Percentiles rank a stretch among this genome's conserved stretches.
Evolutionary conservation across 306 rosid genomes (phyloP).

Genomic region (Cucumis melo): DNA sequence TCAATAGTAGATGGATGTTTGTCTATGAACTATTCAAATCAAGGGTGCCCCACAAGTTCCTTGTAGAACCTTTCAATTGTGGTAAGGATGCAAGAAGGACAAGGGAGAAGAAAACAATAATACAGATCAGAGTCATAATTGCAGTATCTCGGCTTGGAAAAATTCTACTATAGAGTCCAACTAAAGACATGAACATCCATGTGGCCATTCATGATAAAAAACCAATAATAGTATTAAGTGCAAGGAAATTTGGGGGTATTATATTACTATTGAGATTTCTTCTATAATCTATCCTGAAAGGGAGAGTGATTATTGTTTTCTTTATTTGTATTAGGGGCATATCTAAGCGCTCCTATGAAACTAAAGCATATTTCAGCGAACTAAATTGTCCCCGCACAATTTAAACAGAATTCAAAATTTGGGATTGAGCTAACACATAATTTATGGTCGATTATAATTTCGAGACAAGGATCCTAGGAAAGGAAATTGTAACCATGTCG

Average conservation of each 20-base stretch:
- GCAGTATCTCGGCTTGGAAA: not conserved
- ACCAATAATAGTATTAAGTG: not conserved
- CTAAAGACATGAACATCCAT: not conserved
- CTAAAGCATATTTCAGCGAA: not conserved
- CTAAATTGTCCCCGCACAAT: not conserved
- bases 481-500: not conserved
- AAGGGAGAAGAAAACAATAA: not conserved
- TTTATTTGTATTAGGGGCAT: not conserved
- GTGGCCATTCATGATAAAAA: not conserved
- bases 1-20: not conserved
- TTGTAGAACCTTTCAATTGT: not conserved
- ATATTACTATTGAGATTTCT: not conserved
- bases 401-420: not conserved
- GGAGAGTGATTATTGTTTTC: not conserved
- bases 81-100: not conserved
- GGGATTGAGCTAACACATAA: not conserved
- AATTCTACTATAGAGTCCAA: not conserved
- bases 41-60: not conserved
- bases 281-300: not conserved
- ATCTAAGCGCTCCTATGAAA: not conserved
- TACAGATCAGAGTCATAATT: not conserved
- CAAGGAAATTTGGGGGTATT: not conserved
- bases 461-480: not conserved
- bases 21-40: not conserved
- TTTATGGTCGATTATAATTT: not conserved